Evolutionary conservation across 2,329 filamentous ascomycete genomes (phyloP).

Genomic region (Ophiostoma novo-ulmi): DNA sequence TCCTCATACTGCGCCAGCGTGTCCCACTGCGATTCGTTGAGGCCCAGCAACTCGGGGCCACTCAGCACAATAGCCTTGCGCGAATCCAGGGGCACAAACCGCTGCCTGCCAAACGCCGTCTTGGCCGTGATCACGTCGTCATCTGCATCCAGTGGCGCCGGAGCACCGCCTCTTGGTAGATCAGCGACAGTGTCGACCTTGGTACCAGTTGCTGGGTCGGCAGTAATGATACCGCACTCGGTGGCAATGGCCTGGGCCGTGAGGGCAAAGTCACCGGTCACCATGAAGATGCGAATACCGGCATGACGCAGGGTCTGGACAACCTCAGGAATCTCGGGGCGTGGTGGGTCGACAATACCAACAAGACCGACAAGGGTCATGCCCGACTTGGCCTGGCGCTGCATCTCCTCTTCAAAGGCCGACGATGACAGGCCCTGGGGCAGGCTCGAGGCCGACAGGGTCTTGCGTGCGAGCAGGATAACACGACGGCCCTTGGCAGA

Average conservation of each 20-base stretch:
- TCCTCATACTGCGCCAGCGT: slow-evolving; percentile 59
- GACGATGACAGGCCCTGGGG: slow-evolving; percentile 40
- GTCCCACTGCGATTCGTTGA: slow-evolving; percentile 66
- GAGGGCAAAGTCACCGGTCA: slow-evolving; percentile 72
- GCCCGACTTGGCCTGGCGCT: slow-evolving; percentile 49
- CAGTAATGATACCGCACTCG: slow-evolving; percentile 62
- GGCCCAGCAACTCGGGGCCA: slow-evolving; percentile 58
- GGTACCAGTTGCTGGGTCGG: slow-evolving; percentile 37
- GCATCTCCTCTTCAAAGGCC: slow-evolving; percentile 54
- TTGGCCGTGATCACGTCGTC: slow-evolving; percentile 27
- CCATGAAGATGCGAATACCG: slow-evolving; percentile 74
- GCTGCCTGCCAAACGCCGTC: slow-evolving; percentile 19
- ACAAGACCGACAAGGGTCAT: slow-evolving; percentile 69
- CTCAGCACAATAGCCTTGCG: slow-evolving; percentile 56
- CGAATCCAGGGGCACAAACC: slow-evolving; percentile 22
- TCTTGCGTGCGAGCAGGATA: slow-evolving; percentile 60
- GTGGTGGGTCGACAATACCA: slow-evolving; percentile 72
- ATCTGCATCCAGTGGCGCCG: slow-evolving; percentile 25
- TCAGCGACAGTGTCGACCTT: slow-evolving; percentile 54
- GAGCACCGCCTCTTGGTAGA: slow-evolving; percentile 17
- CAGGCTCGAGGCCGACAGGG: slow-evolving; percentile 41
- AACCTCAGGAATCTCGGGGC: slow-evolving; percentile 64
- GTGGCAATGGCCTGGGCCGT: slow-evolving; percentile 68
- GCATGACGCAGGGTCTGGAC: slow-evolving; percentile 63
- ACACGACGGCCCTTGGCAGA: slow-evolving; percentile 64